Base-by-base conservation (phyloP, 192 early-diverging fungal genomes). In the Chytriomyces sp. region DNA sequence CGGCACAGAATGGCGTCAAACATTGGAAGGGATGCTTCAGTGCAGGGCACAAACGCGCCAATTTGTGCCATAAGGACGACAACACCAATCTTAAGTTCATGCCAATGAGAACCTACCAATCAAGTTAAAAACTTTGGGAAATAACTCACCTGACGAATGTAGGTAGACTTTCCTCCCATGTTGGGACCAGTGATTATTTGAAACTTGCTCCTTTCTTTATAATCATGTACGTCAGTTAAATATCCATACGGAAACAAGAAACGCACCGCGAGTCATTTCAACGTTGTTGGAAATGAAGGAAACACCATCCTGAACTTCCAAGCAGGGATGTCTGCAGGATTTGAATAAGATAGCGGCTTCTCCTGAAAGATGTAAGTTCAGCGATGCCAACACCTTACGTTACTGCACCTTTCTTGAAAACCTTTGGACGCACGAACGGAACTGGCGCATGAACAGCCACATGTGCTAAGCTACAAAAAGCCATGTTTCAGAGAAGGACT, bases 141-240 rank as follows among this genome's bases (percentile, higher is more conserved):
- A 40, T 52, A 76, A 6, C 6, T 0, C 75, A 91, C 89, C 83
- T 96, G 94, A 14, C 96, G 85, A 67, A 97, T 97, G 76, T 94
- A 99, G 0, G 96, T 99, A 6, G 93, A 95, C 77, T 99, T 99
- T 41, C 96, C 96, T 66, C 95, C 94, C 96, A 99, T 99, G 79
- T 99, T 99, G 17, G 96, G 96, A 0, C 96, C 96, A 0, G 95
- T 96, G 54, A 98, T 96, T 39, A 98, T 94, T 33, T 89, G 85
- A 67, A 98, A 96, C 72, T 64, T 59, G 75, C 77, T 75, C 39
- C 52, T 39, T 38, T 82, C 75, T 81, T 62, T 25, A 22, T 31
- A 2, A 71, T 52, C 26, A 19, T 36, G 17, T 17, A 33, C 19
- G 33, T 28, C 1, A 19, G 38, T 6, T 32, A 34, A 59, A 39